Evolutionary conservation across 306 rosid species (phyloP), one percentile per base, ranked within the genome.

Genomic region (Sesbania bispinosa): DNA sequence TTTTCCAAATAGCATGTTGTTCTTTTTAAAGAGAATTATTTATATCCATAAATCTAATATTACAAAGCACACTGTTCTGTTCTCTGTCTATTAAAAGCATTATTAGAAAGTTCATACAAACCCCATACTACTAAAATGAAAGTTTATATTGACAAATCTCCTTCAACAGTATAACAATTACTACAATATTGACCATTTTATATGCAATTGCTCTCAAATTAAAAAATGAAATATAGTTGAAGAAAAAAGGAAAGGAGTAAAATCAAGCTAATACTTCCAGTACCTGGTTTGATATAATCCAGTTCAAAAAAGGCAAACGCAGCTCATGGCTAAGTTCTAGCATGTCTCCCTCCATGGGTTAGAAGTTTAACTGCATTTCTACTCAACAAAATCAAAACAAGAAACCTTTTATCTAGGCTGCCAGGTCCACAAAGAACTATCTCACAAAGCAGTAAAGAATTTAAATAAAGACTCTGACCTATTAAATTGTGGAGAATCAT

Each of bases 331-430:
- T 83, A 67, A 94, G 97, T 86, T 94, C 97, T 77, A 94, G 90
- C 92, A 90, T 86, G 74, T 90, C 96, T 54, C 98, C 98, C 98
- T 80, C 98, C 98, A 62, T 86, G 85, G 73, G 90, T 94, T 79
- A 94, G 83, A 63, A 90, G 90, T 89, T 87, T 94, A 76, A 94
- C 96, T 66, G 97, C 81, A 85, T 85, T 87, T 89, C 98, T 94
- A 83, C 58, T 62, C 69, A 53, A 67, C 21, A 76, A 73, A 75
- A 73, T 62, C 5, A 67, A 78, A 52, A 69, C 76, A 19, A 87
- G 74, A 66, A 39, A 80, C 46, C 50, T 58, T 45, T 67, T 36
- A 57, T 61, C 73, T 36, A 62, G 42, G 15, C 27, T 43, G 70
- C 64, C 69, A 66, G 4, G 36, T 54, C 41, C 36, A 53, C 13